Conservation (phyloP, 345 rosid species). For the Murraya koenigii region DNA sequence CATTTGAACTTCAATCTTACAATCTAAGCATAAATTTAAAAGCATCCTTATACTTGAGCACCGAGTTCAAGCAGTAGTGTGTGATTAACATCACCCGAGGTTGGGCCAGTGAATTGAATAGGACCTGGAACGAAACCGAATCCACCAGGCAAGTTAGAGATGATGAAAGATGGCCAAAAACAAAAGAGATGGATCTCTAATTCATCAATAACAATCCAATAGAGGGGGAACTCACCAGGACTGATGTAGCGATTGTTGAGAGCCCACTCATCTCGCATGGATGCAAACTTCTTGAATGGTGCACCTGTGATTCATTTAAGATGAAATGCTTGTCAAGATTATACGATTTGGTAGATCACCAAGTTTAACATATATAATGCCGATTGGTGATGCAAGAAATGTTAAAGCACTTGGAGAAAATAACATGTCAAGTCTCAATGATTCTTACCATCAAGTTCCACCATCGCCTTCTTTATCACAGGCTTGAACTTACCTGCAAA, state of each 20-base stretch:
- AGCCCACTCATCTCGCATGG: constrained; percentile 84
- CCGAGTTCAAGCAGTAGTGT: constrained; percentile 81
- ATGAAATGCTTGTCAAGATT: background rate
- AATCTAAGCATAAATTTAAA: background rate
- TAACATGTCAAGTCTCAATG: background rate
- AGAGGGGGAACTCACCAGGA: constrained; percentile 65
- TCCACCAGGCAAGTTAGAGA: background rate
- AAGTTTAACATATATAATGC: background rate
- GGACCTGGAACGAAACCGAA: constrained; percentile 53
- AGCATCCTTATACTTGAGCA: constrained; percentile 39
- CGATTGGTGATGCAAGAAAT: background rate
- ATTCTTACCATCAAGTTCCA: constrained; percentile 82
- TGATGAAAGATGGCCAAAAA: background rate
- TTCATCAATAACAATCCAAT: background rate
- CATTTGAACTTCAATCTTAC: background rate
- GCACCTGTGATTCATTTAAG: constrained; percentile 48
- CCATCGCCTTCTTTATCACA: constrained; percentile 99
- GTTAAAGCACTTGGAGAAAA: background rate
- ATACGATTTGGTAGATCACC: background rate
- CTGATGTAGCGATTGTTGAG: constrained; percentile 71
- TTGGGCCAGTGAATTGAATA: constrained; percentile 80
- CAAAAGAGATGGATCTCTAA: background rate
- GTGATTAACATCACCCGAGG: constrained; percentile 57
- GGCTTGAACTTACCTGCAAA: constrained; percentile 88
- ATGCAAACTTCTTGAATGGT: constrained; percentile 78